A percentile compares a stretch with the other conserved stretches of the same genome.
Conservation (phyloP, 2,329 filamentous ascomycete species). For the Zasmidium cellare region DNA sequence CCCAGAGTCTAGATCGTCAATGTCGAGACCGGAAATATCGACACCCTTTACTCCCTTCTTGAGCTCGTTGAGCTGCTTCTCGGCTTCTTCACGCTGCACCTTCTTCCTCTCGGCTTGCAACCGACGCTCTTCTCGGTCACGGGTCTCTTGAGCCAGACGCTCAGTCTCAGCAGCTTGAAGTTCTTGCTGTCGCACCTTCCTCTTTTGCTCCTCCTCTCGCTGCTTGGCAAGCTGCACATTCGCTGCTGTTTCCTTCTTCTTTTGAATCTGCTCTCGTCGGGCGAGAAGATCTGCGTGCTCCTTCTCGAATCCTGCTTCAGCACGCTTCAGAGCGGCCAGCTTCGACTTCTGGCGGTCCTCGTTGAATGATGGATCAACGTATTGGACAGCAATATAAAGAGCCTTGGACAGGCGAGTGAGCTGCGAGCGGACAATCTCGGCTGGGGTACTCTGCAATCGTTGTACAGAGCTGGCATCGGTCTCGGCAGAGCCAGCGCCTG, state of each 20-base stretch:
- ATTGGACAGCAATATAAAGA: conserved; percentile 90
- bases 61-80: conserved; percentile 92
- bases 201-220: conserved; percentile 87
- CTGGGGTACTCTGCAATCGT: conserved; percentile 93
- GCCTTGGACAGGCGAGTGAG: conserved; percentile 88
- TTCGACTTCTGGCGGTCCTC: conserved; percentile 77
- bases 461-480: conserved; percentile 81
- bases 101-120: conserved; percentile 84
- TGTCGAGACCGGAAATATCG: conserved; percentile 84
- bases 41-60: conserved; percentile 84
- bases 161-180: conserved; percentile 86
- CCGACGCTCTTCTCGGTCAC: conserved; percentile 83
- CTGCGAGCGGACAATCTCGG: conserved; percentile 95
- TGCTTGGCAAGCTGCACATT: conserved; percentile 85
- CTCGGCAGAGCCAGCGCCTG: conserved; percentile 83
- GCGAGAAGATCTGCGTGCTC: conserved; percentile 84
- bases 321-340: conserved; percentile 75
- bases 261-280: conserved; percentile 87
- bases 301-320: conserved; percentile 83
- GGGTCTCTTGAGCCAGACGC: conserved; percentile 87
- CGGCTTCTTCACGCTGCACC: conserved; percentile 55
- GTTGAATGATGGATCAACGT: conserved; percentile 88
- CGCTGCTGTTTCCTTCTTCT: conserved; percentile 94
- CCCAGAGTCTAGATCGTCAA: conserved; percentile 59
- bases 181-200: conserved; percentile 81